Base-by-base conservation (phyloP, 2,329 filamentous ascomycete species). In the Fusarium ramigenum region DNA sequence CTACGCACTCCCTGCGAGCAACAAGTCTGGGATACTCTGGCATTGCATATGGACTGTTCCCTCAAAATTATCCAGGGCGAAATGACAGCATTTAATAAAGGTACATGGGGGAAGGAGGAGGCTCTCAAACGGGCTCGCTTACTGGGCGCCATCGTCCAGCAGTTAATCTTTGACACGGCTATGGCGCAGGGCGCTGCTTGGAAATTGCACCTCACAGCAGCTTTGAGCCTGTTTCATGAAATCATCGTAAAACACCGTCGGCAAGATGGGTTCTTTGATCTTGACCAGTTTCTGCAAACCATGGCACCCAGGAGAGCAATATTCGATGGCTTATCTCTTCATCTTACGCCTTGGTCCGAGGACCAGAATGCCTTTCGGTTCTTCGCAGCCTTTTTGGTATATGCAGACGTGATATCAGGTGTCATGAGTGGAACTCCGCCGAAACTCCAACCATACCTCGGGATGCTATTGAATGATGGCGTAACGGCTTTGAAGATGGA, bases 191-290 rank as follows among this genome's bases (percentile, higher is more conserved):
- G 37, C 7, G 37, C 37, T 40, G 37, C 11, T 40, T 40, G 37
- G 37, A 21, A 40, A 19, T 21, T 40, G 19, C 37, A 40, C 7
- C 37, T 40, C 11, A 40, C 37, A 40, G 37, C 37, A 14, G 37
- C 37, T 11, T 40, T 40, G 37, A 19, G 37, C 11, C 19, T 40
- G 7, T 21, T 40, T 19, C 37, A 11, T 14, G 37, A 40, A 1
- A 40, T 40, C 12, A 40, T 40, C 19, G 37, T 14, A 14, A 40
- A 19, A 14, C 37, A 9, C 11, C 7, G 37, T 14, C 19, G 21
- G 21, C 4, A 3, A 21, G 37, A 40, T 12, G 37, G 37, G 19
- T 5, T 12, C 2, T 40, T 40, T 1, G 4, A 40, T 0, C 19
- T 21, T 9, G 37, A 40, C 3, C 19, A 19, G 12, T 12, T 21